Evolutionary conservation across 345 rosid species (phyloP).

Genomic region (Populus tremula): DNA sequence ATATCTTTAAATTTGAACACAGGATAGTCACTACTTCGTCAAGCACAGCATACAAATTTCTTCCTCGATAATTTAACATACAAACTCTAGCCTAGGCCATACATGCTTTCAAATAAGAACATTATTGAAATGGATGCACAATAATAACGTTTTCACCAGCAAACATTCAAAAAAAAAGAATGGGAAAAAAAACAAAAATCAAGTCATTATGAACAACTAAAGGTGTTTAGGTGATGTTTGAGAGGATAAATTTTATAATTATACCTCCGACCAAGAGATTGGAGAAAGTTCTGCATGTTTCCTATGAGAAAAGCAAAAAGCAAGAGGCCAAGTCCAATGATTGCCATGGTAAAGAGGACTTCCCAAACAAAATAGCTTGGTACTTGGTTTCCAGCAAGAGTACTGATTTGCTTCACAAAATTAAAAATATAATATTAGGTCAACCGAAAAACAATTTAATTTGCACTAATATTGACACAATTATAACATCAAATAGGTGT

Average conservation of each 20-base stretch:
- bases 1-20: neutral
- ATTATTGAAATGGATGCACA: neutral
- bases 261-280: constrained; percentile 76
- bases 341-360: constrained; percentile 82
- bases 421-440: neutral
- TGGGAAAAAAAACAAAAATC: too few relatives aligned
- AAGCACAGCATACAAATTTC: neutral
- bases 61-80: neutral
- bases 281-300: constrained; percentile 94
- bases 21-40: neutral
- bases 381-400: constrained; percentile 79
- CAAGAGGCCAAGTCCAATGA: constrained; percentile 80
- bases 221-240: neutral
- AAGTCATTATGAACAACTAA: neutral
- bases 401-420: constrained; percentile 82
- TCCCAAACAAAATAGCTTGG: constrained; percentile 84
- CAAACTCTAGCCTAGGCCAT: neutral
- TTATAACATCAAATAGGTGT: neutral
- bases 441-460: neutral
- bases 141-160: neutral
- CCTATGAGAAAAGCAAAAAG: constrained; percentile 92
- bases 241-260: neutral
- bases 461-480: neutral
- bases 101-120: neutral
- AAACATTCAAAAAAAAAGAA: too few relatives aligned